A percentile compares a stretch with the other conserved stretches of the same genome.
These are phyloP conservation scores for Volvox africanus DNA, from an alignment of 139 green algal species.

Conservation along the genomic window DNA sequence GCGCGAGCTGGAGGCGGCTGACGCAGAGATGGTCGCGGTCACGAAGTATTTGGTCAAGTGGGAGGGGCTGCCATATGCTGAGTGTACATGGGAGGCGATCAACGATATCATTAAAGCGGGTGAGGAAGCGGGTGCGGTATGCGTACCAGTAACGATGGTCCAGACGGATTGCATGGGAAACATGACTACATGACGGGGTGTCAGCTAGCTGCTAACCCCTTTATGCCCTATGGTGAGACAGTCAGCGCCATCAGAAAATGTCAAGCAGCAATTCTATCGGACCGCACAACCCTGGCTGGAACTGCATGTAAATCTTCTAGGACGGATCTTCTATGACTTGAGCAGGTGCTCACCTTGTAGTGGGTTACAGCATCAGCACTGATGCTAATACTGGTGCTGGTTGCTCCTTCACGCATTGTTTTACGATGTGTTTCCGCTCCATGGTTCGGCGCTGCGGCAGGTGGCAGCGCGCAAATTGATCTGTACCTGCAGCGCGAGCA, in stretches of 20 bases:
- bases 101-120: conserved; percentile 50
- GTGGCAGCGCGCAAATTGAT: conserved; percentile 39
- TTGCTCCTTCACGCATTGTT: not conserved
- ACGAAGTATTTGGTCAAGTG: conserved; percentile 91
- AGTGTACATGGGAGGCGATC: conserved; percentile 90
- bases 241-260: too few relatives aligned
- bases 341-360: not conserved
- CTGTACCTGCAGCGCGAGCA: conserved; percentile 69
- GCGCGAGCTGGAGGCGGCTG: conserved; percentile 61
- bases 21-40: conserved; percentile 32
- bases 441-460: not conserved
- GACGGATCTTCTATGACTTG: too few relatives aligned
- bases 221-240: too few relatives aligned
- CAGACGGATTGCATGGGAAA: not conserved
- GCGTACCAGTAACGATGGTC: not conserved
- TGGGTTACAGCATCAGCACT: not conserved
- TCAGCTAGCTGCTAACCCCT: too few relatives aligned
- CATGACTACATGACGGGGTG: too few relatives aligned
- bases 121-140: not conserved
- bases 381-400: not conserved
- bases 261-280: too few relatives aligned
- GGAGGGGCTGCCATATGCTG: conserved; percentile 91
- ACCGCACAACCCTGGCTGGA: too few relatives aligned
- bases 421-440: not conserved
- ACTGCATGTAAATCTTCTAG: too few relatives aligned